These are phyloP conservation scores for Waltergamsia citrina DNA, from an alignment of 2,329 filamentous ascomycete genomes.

Conservation along the genomic window DNA sequence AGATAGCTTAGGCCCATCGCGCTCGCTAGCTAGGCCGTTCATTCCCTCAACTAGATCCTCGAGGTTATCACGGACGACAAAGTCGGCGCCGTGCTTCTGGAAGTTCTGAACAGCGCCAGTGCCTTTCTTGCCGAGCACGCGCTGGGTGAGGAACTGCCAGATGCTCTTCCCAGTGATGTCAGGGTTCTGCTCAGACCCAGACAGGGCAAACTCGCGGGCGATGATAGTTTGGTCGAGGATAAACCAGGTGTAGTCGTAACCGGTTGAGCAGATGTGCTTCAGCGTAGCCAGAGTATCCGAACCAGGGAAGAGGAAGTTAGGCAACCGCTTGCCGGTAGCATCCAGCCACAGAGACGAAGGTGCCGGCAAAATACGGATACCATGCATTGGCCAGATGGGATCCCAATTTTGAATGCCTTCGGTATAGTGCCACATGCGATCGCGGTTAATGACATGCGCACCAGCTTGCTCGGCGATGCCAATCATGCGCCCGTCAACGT, in stretches of 20 bases:
- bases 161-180: slow-evolving; percentile 49
- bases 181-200: slow-evolving; percentile 54
- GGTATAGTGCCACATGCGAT: slow-evolving; percentile 60
- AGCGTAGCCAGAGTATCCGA: slow-evolving; percentile 48
- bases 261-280: slow-evolving; percentile 49
- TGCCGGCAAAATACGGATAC: slow-evolving; percentile 50
- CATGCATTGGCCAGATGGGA: slow-evolving; percentile 51
- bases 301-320: slow-evolving; percentile 46
- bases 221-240: slow-evolving; percentile 49
- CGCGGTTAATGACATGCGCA: slow-evolving; percentile 47
- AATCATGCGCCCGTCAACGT: slow-evolving; percentile 57
- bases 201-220: slow-evolving; percentile 51
- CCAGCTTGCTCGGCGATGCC: slow-evolving; percentile 42
- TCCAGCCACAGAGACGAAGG: slow-evolving; percentile 56
- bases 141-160: slow-evolving; percentile 34
- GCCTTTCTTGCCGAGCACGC: slow-evolving; percentile 41
- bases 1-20: slow-evolving; percentile 37
- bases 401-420: slow-evolving; percentile 54
- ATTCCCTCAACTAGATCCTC: slow-evolving; percentile 45
- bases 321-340: slow-evolving; percentile 47
- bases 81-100: slow-evolving; percentile 48
- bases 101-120: slow-evolving; percentile 48
- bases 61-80: slow-evolving; percentile 47
- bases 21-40: slow-evolving; percentile 42
- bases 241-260: slow-evolving; percentile 57